Evolutionary conservation across 495 filamentous ascomycete species (phyloP).

Genomic region (Aspergillus conjunctus): DNA sequence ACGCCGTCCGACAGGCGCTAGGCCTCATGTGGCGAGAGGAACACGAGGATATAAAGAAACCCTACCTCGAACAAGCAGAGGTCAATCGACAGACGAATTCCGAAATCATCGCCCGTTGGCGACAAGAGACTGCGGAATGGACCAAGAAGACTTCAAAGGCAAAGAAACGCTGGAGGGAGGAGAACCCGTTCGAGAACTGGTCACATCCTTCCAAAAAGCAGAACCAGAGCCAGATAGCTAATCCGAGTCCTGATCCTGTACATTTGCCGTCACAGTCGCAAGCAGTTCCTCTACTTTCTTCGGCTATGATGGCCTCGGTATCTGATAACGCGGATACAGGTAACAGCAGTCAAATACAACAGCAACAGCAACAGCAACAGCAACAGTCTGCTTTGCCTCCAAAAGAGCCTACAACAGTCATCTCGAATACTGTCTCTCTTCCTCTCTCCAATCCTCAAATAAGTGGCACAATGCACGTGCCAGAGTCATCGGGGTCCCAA

Average conservation of each 20-base stretch:
- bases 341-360: no score
- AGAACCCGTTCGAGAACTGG: constrained; percentile 55
- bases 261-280: neutral
- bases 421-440: no score
- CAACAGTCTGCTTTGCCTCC: no score
- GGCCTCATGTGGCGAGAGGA: constrained; percentile 89
- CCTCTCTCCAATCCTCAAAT: no score
- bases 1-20: constrained; percentile 79
- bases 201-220: constrained; percentile 13
- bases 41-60: constrained; percentile 63
- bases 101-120: constrained; percentile 59
- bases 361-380: no score
- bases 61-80: constrained; percentile 72
- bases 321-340: no score
- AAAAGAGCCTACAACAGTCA: no score
- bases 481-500: no score
- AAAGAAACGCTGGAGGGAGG: constrained; percentile 62
- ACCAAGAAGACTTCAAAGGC: constrained; percentile 63
- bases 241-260: neutral
- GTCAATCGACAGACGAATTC: constrained; percentile 64
- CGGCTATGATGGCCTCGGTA: no score
- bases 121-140: constrained; percentile 63
- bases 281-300: no score
- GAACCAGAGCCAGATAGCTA: neutral
- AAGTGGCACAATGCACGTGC: no score